These are phyloP conservation scores for Gardenia jasminoides DNA, from an alignment of 257 asterid species.

Conservation along the genomic window DNA sequence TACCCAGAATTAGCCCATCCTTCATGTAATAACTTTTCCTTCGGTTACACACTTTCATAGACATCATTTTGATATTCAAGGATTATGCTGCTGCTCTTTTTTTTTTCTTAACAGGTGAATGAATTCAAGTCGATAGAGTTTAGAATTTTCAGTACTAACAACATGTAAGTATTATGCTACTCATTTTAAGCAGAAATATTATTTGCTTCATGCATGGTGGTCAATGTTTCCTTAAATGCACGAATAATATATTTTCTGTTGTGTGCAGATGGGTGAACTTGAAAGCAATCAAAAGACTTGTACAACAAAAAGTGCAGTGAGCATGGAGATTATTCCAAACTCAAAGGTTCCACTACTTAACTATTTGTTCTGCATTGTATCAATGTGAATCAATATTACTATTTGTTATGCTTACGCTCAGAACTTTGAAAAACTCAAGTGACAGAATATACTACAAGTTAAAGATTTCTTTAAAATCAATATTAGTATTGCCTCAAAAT, in stretches of 20 bases:
- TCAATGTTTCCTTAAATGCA: background rate
- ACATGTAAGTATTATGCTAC: constrained; percentile 60
- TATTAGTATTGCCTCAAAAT: too few species aligned
- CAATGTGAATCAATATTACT: too few species aligned
- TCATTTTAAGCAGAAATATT: background rate
- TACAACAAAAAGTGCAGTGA: constrained; percentile 65
- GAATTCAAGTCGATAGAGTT: constrained; percentile 98
- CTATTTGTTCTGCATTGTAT: background rate
- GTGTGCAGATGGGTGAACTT: constrained; percentile 88
- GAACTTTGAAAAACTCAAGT: constrained; percentile 55
- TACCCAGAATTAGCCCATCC: background rate
- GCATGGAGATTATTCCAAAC: constrained; percentile 98
- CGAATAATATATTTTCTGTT: constrained; percentile 8
- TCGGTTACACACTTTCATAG: background rate
- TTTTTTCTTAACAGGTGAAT: constrained; percentile 67
- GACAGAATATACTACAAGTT: constrained; percentile 28
- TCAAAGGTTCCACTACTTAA: constrained; percentile 59
- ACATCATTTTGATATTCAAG: background rate
- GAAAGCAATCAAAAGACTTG: constrained; percentile 81
- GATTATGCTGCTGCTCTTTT: constrained; percentile 14
- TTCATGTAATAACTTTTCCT: background rate
- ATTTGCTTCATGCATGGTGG: background rate
- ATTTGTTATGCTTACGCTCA: constrained; percentile 38
- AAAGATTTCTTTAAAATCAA: too few species aligned
- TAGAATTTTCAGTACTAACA: constrained; percentile 97